Evolutionary conservation across 2,329 filamentous ascomycete species (phyloP).

Genomic region (Aspergillus hiratsukae): DNA sequence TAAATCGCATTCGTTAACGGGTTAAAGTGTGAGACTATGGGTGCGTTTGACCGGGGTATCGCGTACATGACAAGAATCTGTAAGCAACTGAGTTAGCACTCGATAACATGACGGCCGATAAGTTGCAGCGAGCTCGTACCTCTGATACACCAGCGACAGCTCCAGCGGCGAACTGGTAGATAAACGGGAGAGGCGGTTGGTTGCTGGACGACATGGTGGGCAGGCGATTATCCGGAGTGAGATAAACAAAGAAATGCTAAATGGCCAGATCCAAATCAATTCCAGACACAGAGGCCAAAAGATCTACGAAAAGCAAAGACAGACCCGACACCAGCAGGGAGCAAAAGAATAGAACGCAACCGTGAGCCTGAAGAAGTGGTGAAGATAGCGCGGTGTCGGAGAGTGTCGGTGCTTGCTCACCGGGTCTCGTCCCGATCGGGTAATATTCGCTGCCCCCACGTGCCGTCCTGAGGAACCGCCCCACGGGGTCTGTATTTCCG

Average conservation of each 20-base stretch:
- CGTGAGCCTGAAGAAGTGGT: not conserved
- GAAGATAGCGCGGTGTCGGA: slow-evolving; percentile 10
- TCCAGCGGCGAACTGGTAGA: slow-evolving; percentile 93
- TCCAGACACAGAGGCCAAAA: not conserved
- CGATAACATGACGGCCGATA: not conserved
- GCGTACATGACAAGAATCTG: slow-evolving; percentile 83
- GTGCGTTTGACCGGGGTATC: not conserved
- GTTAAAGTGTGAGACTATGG: not conserved
- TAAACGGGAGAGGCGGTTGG: slow-evolving; percentile 77
- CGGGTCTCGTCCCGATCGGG: slow-evolving; percentile 7
- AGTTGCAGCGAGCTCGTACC: slow-evolving; percentile 52
- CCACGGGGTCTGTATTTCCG: slow-evolving; percentile 3
- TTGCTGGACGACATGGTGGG: slow-evolving; percentile 56
- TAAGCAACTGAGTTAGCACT: slow-evolving; percentile 13
- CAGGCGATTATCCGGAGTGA: not conserved
- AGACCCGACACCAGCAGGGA: not conserved
- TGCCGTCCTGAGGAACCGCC: not conserved
- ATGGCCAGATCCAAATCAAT: not conserved
- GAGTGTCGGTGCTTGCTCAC: slow-evolving; percentile 4
- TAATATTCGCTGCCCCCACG: slow-evolving; percentile 6
- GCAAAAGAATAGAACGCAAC: slow-evolving; percentile 3
- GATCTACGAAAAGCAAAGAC: slow-evolving; percentile 6
- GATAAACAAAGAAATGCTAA: not conserved
- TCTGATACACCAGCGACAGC: slow-evolving; percentile 97
- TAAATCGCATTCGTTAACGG: not conserved